Evolutionary conservation across 306 rosid species (phyloP), one percentile per base, ranked within the genome.

Genomic region (Hippophae rhamnoides): DNA sequence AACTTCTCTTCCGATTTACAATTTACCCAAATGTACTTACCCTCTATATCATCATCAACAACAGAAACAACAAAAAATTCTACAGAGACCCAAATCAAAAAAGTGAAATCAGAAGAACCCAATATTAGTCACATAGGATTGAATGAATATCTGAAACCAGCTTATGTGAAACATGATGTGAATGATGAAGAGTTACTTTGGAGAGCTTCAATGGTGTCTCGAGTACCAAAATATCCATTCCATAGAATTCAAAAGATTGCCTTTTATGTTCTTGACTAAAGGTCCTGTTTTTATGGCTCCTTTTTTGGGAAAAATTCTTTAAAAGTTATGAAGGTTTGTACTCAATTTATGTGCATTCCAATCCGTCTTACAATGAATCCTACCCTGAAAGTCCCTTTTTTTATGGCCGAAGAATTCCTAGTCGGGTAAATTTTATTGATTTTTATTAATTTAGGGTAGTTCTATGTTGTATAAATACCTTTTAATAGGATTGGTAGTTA

Each of bases 231-330:
- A 6, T 7, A n/a, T 0, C 92, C 89, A 1, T 73, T 78, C 52
- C 68, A 75, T 3, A 58, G 56, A 8, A 65, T 62, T 0, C 85
- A 86, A 18, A 90, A 90, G 64, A 74, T 90, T 54, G 98, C 96
- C 1, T n/a, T 90, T 90, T 73, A 48, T 90, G 88, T 90, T 85
- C 71, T 63, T 90, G 74, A 80, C 89, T 1, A 87, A 72, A 74
- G 92, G 89, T 7, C 59, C 66, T 52, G 75, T 87, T 25, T 5
- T 59, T 3, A 45, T 90, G 82, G 90, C 86, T 72, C 96, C 95
- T n/a, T 13, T 68, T 90, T 0, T 90, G 98, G 97, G 92, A 87
- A 41, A 40, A 31, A 62, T 85, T 90, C 84, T 90, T 90, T 56
- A 69, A 79, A 55, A 89, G 87, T 5, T 57, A 85, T 54, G 67